Evolutionary conservation across 495 filamentous ascomycete species (phyloP).

Genomic region (Tuber brumale): DNA sequence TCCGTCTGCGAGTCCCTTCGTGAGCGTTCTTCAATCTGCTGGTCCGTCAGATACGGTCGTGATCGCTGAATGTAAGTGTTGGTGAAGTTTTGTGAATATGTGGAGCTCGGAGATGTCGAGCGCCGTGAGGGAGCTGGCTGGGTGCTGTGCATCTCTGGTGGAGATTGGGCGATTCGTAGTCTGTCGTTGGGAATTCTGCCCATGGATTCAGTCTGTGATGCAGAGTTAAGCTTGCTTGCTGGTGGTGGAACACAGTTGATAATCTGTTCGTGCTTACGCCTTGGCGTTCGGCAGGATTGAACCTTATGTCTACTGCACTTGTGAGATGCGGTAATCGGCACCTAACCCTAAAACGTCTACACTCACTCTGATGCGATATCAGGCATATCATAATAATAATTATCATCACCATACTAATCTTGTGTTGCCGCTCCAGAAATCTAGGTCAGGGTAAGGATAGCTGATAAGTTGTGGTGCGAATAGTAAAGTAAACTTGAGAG

Average conservation of each 20-base stretch:
- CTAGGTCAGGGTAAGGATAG: too few relatives aligned
- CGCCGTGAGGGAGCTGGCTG: constrained; percentile 22
- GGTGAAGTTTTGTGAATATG: constrained; percentile 25
- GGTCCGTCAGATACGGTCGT: constrained; percentile 40
- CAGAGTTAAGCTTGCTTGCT: neutral
- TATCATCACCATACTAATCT: too few relatives aligned
- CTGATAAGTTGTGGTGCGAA: too few relatives aligned
- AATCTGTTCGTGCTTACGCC: neutral
- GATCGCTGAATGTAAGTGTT: constrained; percentile 41
- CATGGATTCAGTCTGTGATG: neutral
- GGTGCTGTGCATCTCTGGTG: constrained; percentile 24
- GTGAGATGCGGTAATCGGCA: neutral
- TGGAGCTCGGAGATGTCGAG: constrained; percentile 19
- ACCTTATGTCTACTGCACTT: neutral
- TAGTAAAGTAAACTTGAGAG: too few relatives aligned
- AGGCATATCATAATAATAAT: too few relatives aligned
- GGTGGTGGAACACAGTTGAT: neutral
- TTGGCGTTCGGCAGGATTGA: neutral
- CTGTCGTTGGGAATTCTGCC: constrained; percentile 1
- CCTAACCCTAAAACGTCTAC: neutral
- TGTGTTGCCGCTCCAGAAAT: too few relatives aligned
- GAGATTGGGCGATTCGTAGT: neutral
- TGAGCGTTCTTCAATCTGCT: constrained; percentile 36
- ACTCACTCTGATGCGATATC: too few relatives aligned
- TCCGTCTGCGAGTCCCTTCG: constrained; percentile 36